phyloP scores from a whole-genome alignment of 495 filamentous ascomycete genomes.

The Paragyromitra xinjiangensis region DNA sequence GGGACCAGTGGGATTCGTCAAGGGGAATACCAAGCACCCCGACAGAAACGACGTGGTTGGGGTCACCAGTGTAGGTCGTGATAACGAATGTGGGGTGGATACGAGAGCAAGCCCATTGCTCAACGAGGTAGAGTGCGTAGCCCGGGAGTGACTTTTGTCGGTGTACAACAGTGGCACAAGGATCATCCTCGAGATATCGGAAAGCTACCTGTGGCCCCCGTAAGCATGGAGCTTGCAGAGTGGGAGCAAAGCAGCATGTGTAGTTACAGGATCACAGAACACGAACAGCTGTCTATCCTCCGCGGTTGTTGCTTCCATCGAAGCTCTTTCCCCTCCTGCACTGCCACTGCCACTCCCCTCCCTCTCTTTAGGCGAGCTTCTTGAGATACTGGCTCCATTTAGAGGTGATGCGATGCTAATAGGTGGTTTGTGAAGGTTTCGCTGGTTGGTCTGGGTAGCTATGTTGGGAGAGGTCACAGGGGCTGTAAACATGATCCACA shows the following conservation, averaged over 20 bases:
- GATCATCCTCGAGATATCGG: constrained; percentile 84
- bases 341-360: constrained; percentile 44
- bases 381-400: constrained; percentile 31
- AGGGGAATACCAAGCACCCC: constrained; percentile 85
- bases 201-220: constrained; percentile 53
- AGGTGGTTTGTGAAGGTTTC: constrained; percentile 23
- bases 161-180: constrained; percentile 76
- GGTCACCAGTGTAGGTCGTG: constrained; percentile 90
- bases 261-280: constrained; percentile 57
- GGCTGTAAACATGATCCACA: constrained; percentile 51
- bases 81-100: constrained; percentile 90
- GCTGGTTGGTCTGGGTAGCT: constrained; percentile 33
- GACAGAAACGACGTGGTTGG: constrained; percentile 76
- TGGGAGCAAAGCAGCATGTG: background rate
- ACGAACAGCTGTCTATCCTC: constrained; percentile 49
- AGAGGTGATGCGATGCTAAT: constrained; percentile 27
- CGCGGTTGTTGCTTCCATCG: constrained; percentile 37
- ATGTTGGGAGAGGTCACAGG: constrained; percentile 46
- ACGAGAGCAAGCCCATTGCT: constrained; percentile 97
- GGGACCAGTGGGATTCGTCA: constrained; percentile 83
- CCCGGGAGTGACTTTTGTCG: constrained; percentile 74
- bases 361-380: constrained; percentile 30
- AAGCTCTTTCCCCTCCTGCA: constrained; percentile 42
- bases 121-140: constrained; percentile 93
- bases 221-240: constrained; percentile 15